These are phyloP conservation scores for Asterochloris erici DNA, from an alignment of 139 green algal species.

Conservation along the genomic window DNA sequence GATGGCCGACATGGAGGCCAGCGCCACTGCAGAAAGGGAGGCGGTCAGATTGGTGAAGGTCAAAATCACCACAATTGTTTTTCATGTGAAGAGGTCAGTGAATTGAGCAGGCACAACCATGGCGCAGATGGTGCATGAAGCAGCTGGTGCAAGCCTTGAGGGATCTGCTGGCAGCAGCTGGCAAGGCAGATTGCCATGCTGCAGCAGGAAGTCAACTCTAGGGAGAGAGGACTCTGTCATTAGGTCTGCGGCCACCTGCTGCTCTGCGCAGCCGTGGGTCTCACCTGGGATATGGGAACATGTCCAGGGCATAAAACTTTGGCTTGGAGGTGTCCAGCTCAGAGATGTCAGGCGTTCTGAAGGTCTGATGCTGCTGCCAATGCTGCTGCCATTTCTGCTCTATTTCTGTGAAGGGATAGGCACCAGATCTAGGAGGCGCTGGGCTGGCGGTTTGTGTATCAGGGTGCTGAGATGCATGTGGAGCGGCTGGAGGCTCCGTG, in stretches of 20 bases:
- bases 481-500: no score
- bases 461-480: no score
- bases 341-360: constrained; percentile 79
- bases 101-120: neutral
- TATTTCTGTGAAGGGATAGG: constrained; percentile 87
- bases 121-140: neutral
- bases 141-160: no score
- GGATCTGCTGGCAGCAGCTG: no score
- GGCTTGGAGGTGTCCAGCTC: constrained; percentile 91
- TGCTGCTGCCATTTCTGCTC: constrained; percentile 86
- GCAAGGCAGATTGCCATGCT: neutral
- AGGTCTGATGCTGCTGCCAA: constrained; percentile 91
- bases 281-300: constrained; percentile 98
- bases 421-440: constrained; percentile 5
- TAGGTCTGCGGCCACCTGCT: neutral
- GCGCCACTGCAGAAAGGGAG: constrained; percentile 48
- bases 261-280: neutral
- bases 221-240: neutral
- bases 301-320: constrained; percentile 99
- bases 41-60: neutral
- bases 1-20: constrained; percentile 80
- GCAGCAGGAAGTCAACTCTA: neutral
- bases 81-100: neutral
- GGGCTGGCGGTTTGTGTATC: neutral
- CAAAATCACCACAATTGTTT: neutral